Conservation (phyloP, 768 basidiomycete genomes). For the Kondoa malvinella region DNA sequence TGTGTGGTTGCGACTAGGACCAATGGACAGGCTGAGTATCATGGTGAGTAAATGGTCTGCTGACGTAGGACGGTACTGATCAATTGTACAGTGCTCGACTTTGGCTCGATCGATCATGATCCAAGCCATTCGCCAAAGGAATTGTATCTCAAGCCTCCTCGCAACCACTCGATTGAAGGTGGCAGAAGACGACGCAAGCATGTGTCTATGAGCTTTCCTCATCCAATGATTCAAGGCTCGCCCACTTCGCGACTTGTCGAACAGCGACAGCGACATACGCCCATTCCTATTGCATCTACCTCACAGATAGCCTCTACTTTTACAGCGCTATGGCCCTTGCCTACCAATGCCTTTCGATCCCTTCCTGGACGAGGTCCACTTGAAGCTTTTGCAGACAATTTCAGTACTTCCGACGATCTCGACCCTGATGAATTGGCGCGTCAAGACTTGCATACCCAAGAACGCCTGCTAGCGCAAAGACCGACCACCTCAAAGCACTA, state of each 20-base stretch:
- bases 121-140: neutral
- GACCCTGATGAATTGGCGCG: neutral
- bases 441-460: neutral
- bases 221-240: neutral
- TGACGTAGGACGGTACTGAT: neutral
- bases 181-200: neutral
- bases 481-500: neutral
- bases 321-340: neutral
- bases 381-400: neutral
- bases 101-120: neutral
- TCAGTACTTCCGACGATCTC: neutral
- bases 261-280: neutral
- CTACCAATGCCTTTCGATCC: neutral
- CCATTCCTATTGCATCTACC: too few species aligned
- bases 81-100: slow-evolving; percentile 16
- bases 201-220: neutral
- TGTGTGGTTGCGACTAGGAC: slow-evolving; percentile 61
- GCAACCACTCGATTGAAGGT: neutral
- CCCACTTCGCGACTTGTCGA: neutral
- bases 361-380: neutral
- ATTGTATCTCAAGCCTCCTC: neutral
- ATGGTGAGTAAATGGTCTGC: slow-evolving; percentile 19
- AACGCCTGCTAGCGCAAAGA: neutral
- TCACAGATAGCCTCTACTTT: neutral
- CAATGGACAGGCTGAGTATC: slow-evolving; percentile 32